Evolutionary conservation across 306 rosid species (phyloP).

Genomic region (Begonia loranthoides): DNA sequence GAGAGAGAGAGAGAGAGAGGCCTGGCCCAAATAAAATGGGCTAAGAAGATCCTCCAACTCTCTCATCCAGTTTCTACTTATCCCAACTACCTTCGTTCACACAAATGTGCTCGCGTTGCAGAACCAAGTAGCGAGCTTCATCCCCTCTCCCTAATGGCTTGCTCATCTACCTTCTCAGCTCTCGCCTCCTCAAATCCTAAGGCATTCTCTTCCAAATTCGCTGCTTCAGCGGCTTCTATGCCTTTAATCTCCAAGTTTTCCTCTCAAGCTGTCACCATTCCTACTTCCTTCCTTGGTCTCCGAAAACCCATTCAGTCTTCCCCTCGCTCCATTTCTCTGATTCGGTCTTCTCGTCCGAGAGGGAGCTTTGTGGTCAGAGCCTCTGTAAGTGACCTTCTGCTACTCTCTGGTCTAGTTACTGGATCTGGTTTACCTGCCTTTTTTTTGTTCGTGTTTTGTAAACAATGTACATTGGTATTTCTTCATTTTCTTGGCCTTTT

Average conservation of each 20-base stretch:
- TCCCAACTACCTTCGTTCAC: neutral
- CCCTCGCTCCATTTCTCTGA: constrained; percentile 27
- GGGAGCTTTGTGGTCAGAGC: constrained; percentile 59
- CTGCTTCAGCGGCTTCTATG: constrained; percentile 20
- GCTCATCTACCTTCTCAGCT: constrained; percentile 43
- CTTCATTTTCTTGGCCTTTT: constrained; percentile 2
- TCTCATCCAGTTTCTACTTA: neutral
- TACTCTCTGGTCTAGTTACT: neutral
- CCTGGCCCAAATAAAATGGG: too few relatives aligned
- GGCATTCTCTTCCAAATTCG: constrained; percentile 29
- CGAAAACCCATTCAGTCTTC: constrained; percentile 42
- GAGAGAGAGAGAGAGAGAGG: too few relatives aligned
- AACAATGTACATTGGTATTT: too few relatives aligned
- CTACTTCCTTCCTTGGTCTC: constrained; percentile 53
- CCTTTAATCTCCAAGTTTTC: constrained; percentile 19
- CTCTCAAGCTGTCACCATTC: constrained; percentile 28
- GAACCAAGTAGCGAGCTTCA: neutral
- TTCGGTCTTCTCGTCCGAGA: constrained; percentile 24
- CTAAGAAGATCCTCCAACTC: neutral
- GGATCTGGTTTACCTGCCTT: too few relatives aligned
- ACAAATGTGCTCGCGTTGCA: neutral
- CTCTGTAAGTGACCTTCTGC: constrained; percentile 23
- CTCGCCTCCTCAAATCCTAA: constrained; percentile 32
- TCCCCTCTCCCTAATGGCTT: constrained; percentile 24
- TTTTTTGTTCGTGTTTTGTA: too few relatives aligned